These are phyloP conservation scores for Metschnikowia sp. DNA, from an alignment of 805 yeast genomes.

Conservation along the genomic window DNA sequence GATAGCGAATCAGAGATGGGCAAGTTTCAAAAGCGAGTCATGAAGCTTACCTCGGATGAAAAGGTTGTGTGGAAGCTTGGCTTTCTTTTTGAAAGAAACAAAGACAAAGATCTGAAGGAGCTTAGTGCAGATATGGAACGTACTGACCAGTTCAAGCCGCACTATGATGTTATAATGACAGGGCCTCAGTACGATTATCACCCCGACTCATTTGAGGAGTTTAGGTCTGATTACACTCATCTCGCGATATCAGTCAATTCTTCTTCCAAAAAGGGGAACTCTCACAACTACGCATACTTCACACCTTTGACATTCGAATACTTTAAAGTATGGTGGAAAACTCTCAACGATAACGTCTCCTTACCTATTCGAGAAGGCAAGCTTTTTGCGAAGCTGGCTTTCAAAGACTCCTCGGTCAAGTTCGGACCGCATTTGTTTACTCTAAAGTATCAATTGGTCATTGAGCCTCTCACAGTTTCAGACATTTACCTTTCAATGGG, in stretches of 20 bases:
- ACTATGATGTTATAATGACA: conserved; percentile 58
- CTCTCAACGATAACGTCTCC: conserved; percentile 29
- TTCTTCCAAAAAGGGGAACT: conserved; percentile 26
- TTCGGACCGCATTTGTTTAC: conserved; percentile 41
- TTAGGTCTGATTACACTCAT: conserved; percentile 80
- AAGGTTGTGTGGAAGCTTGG: conserved; percentile 78
- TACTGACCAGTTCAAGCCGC: conserved; percentile 50
- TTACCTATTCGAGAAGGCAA: conserved; percentile 37
- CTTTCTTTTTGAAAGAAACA: conserved; percentile 64
- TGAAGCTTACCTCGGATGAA: conserved; percentile 58
- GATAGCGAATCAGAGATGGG: conserved; percentile 25
- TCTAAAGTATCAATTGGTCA: conserved; percentile 37
- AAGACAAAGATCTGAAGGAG: conserved; percentile 24
- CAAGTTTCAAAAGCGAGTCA: conserved; percentile 38
- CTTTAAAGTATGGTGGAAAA: conserved; percentile 43
- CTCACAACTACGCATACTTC: conserved; percentile 34
- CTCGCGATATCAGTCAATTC: conserved; percentile 39
- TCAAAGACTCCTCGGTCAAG: conserved; percentile 27
- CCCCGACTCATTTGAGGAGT: conserved; percentile 75
- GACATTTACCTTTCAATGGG: conserved; percentile 32
- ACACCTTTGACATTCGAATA: conserved; percentile 38
- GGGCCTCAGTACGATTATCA: conserved; percentile 58
- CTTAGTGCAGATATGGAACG: conserved; percentile 43
- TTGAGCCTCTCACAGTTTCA: conserved; percentile 39
- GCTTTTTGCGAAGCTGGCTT: conserved; percentile 22